Conservation (phyloP, 306 rosid genomes). For the Vicia sativa region DNA sequence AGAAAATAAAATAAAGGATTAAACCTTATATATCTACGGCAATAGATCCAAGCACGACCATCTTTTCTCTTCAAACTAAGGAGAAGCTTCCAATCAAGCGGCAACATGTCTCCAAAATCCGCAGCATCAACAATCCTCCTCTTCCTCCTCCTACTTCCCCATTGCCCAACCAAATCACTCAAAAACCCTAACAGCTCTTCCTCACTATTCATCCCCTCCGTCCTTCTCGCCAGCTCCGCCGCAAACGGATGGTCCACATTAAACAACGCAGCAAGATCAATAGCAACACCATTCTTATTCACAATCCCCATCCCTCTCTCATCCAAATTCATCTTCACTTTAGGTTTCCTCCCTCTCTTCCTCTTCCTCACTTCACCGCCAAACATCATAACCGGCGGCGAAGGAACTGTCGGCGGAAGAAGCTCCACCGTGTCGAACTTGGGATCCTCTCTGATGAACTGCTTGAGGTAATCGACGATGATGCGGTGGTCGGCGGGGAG, state of each 20-base stretch:
- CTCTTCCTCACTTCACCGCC: conserved; percentile 45
- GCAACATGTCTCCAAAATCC: conserved; percentile 66
- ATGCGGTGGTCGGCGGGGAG: conserved; percentile 55
- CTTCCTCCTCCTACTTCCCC: conserved; percentile 89
- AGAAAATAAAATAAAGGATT: neutral
- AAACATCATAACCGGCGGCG: neutral
- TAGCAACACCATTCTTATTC: conserved; percentile 51
- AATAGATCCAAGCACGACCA: conserved; percentile 84
- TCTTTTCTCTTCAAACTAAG: conserved; percentile 78
- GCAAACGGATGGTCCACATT: conserved; percentile 59
- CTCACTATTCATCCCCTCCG: conserved; percentile 61
- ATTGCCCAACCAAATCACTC: conserved; percentile 77
- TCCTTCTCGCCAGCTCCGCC: conserved; percentile 63
- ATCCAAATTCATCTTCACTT: conserved; percentile 50
- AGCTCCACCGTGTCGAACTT: conserved; percentile 62
- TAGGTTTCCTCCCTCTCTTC: conserved; percentile 86
- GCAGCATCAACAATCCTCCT: conserved; percentile 76
- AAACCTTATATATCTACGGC: conserved; percentile 82
- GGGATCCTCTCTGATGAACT: conserved; percentile 62
- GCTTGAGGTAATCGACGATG: conserved; percentile 67
- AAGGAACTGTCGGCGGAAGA: neutral
- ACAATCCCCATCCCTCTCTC: conserved; percentile 47
- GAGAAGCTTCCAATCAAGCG: conserved; percentile 81
- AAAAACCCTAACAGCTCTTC: conserved; percentile 72
- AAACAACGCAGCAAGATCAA: conserved; percentile 51